Conservation (phyloP, 805 yeast genomes). For the Saccharomycopsis sp. region DNA sequence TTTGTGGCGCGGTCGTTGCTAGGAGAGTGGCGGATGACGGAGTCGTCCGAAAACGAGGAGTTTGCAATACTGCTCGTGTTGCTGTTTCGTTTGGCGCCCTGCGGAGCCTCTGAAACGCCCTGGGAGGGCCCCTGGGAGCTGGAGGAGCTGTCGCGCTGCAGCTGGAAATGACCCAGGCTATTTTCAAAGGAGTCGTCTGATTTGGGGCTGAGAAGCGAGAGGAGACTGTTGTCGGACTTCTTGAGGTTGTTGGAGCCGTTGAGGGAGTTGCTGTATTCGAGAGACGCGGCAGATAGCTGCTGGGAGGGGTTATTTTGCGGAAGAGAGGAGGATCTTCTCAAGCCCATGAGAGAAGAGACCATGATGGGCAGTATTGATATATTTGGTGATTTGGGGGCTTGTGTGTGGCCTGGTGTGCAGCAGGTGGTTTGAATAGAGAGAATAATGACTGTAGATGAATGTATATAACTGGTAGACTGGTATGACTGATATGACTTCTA, state of each 20-base stretch:
- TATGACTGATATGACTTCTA: too few species aligned
- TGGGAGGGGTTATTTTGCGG: not conserved
- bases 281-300: too few species aligned
- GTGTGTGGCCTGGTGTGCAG: not conserved
- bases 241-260: not conserved
- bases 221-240: not conserved
- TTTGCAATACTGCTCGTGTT: not conserved
- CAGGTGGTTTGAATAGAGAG: not conserved
- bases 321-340: not conserved
- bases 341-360: slow-evolving; percentile 1
- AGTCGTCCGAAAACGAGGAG: slow-evolving; percentile 2
- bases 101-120: too few species aligned
- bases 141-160: too few species aligned
- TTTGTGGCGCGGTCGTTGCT: not conserved
- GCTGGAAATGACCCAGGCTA: not conserved
- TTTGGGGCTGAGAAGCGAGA: not conserved
- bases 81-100: not conserved
- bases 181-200: slow-evolving; percentile 1
- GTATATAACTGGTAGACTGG: too few species aligned
- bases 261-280: too few species aligned
- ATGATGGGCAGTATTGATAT: not conserved
- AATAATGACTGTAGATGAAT: too few species aligned
- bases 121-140: too few species aligned
- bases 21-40: not conserved
- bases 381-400: too few species aligned